Evolutionary conservation across 805 yeast genomes (phyloP).

Genomic region (Ogataea zsoltii): DNA sequence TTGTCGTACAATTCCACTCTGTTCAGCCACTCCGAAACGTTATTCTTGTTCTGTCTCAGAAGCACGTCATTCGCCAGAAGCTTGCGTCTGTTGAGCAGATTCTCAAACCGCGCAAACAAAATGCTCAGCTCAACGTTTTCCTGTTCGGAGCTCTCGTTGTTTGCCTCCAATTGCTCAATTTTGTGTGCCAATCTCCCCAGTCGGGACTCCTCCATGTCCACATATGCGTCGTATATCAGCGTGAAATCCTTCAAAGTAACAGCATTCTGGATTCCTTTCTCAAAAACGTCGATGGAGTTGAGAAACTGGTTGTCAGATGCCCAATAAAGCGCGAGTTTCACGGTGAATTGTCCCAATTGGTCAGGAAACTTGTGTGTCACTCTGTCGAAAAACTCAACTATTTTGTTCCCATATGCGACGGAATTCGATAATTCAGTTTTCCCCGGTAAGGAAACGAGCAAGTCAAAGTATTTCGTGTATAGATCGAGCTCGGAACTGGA

Average conservation of each 20-base stretch:
- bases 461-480: constrained; percentile 47
- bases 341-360: constrained; percentile 51
- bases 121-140: constrained; percentile 41
- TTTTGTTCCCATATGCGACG: constrained; percentile 4
- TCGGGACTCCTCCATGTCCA: constrained; percentile 58
- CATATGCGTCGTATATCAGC: constrained; percentile 58
- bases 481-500: constrained; percentile 49
- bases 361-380: constrained; percentile 54
- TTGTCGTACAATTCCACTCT: constrained; percentile 50
- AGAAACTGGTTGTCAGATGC: constrained; percentile 39
- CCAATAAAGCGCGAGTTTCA: constrained; percentile 50
- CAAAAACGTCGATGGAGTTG: constrained; percentile 45
- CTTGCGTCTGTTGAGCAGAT: constrained; percentile 55
- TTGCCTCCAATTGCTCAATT: constrained; percentile 20
- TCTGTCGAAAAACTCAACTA: constrained; percentile 30
- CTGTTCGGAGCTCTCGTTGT: constrained; percentile 16
- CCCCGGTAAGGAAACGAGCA: constrained; percentile 29
- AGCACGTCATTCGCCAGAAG: constrained; percentile 66
- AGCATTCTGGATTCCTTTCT: constrained; percentile 47
- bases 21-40: constrained; percentile 68
- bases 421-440: background rate
- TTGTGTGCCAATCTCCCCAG: constrained; percentile 36
- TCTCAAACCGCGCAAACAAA: constrained; percentile 50
- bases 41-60: constrained; percentile 60
- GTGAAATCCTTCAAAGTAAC: constrained; percentile 62